Conservation (phyloP, 106 monocot genomes). For the Dendrobium nobile region DNA sequence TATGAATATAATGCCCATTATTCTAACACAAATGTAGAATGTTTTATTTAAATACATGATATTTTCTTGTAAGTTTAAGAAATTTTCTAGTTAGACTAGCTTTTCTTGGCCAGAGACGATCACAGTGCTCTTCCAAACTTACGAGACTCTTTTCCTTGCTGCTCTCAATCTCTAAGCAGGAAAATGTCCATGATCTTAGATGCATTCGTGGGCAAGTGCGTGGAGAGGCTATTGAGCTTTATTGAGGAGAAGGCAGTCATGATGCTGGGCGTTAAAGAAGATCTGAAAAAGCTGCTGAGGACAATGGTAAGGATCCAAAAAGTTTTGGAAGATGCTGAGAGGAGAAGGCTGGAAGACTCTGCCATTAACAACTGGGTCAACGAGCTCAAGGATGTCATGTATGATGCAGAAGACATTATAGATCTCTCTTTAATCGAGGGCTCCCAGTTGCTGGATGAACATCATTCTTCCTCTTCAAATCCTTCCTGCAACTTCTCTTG, state of each 20-base stretch:
- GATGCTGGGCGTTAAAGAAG: conserved; percentile 10
- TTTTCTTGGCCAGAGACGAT: too few species aligned
- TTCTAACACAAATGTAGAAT: too few species aligned
- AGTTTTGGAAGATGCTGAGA: conserved; percentile 10
- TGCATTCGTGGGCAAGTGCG: conserved; percentile 3
- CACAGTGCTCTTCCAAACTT: too few species aligned
- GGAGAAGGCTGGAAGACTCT: conserved; percentile 2
- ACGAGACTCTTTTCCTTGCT: too few species aligned
- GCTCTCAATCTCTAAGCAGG: background rate
- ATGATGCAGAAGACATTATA: conserved; percentile 11
- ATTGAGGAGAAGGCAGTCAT: conserved; percentile 7
- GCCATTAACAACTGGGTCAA: conserved; percentile 9
- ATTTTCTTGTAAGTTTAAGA: too few species aligned
- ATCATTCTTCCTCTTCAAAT: background rate
- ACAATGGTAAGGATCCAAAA: conserved; percentile 3
- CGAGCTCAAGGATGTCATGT: conserved; percentile 13
- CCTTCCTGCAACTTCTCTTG: background rate
- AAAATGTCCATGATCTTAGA: conserved; percentile 13
- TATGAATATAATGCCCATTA: too few species aligned
- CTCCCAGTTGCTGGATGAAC: background rate
- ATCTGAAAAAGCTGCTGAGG: conserved; percentile 9
- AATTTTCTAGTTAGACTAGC: too few species aligned
- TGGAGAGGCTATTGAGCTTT: background rate
- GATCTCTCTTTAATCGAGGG: conserved; percentile 14
- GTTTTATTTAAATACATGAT: too few species aligned